Percentiles rank a stretch among this genome's conserved stretches.
These are phyloP conservation scores for Wickerhamomyces subpelliculosus DNA, from an alignment of 805 yeast genomes.

Conservation along the genomic window DNA sequence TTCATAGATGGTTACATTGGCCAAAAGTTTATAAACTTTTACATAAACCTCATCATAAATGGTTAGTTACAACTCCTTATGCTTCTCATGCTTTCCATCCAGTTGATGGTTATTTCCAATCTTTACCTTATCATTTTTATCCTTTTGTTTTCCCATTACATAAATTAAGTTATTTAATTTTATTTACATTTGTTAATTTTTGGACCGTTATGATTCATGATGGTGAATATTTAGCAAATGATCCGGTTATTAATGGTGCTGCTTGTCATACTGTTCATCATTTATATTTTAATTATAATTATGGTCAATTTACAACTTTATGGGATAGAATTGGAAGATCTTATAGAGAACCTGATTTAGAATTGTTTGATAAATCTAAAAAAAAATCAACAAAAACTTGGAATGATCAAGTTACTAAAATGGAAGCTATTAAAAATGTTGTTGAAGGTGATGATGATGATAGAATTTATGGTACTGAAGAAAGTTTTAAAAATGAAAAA, in stretches of 20 bases:
- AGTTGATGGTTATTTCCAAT: constrained; percentile 90
- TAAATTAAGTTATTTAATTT: constrained; percentile 70
- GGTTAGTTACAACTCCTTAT: constrained; percentile 98
- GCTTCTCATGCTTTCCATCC: constrained; percentile 99
- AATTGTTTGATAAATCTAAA: constrained; percentile 61
- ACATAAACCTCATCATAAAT: constrained; percentile 98
- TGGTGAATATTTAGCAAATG: constrained; percentile 90
- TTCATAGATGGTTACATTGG: constrained; percentile 93
- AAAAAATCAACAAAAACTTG: constrained; percentile 57
- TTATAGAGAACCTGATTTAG: constrained; percentile 86
- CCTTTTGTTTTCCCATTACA: constrained; percentile 92
- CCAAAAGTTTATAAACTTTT: constrained; percentile 77
- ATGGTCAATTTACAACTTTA: constrained; percentile 95
- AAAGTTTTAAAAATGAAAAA: constrained; percentile 8
- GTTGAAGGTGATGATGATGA: constrained; percentile 75
- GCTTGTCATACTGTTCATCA: constrained; percentile 98
- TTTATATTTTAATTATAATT: constrained; percentile 93
- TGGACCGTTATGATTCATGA: constrained; percentile 99
- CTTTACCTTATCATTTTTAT: constrained; percentile 86
- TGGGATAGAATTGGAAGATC: constrained; percentile 97
- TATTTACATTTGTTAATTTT: constrained; percentile 88
- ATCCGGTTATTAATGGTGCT: constrained; percentile 92
- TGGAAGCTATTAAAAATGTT: constrained; percentile 70
- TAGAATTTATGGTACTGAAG: constrained; percentile 63
- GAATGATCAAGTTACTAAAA: constrained; percentile 61